Percentiles rank a stretch among this genome's conserved stretches.
Evolutionary conservation across 306 rosid genomes (phyloP).

Genomic region (Fragaria nilgerrensis): DNA sequence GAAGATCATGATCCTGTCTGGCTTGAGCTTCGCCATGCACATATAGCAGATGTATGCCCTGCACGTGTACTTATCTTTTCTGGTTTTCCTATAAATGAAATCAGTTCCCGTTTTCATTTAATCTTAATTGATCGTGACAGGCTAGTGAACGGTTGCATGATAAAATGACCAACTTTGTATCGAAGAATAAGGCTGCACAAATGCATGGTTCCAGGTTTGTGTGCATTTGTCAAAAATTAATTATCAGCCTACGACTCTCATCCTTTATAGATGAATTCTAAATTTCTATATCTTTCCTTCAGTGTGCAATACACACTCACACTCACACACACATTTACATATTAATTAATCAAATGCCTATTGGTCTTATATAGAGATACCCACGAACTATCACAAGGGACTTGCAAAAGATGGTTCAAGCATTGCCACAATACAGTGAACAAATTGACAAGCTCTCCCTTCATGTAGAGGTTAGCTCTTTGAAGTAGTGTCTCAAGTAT

Average conservation of each 20-base stretch:
- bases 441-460: slow-evolving; percentile 95
- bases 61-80: slow-evolving; percentile 6
- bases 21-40: slow-evolving; percentile 97
- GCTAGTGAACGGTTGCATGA: slow-evolving; percentile 88
- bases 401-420: slow-evolving; percentile 95
- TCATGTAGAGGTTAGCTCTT: slow-evolving; percentile 84
- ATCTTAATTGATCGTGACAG: slow-evolving; percentile 47
- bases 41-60: slow-evolving; percentile 84
- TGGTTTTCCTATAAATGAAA: background rate
- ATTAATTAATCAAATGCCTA: background rate
- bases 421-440: slow-evolving; percentile 97
- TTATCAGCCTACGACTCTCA: background rate
- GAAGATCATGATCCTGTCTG: slow-evolving; percentile 97
- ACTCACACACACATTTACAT: background rate
- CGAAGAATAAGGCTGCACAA: slow-evolving; percentile 95
- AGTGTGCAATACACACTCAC: background rate
- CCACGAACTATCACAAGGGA: slow-evolving; percentile 88
- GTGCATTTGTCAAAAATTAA: slow-evolving; percentile 17
- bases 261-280: background rate
- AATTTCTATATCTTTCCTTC: background rate
- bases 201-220: slow-evolving; percentile 81
- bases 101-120: slow-evolving; percentile 18
- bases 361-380: slow-evolving; percentile 47
- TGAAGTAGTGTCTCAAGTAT: slow-evolving; percentile 1
- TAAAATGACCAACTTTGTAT: slow-evolving; percentile 82